Evolutionary conservation across 2,329 filamentous ascomycete species (phyloP), one percentile per base, ranked within the genome.

Genomic region (Zymoseptoria tritici): DNA sequence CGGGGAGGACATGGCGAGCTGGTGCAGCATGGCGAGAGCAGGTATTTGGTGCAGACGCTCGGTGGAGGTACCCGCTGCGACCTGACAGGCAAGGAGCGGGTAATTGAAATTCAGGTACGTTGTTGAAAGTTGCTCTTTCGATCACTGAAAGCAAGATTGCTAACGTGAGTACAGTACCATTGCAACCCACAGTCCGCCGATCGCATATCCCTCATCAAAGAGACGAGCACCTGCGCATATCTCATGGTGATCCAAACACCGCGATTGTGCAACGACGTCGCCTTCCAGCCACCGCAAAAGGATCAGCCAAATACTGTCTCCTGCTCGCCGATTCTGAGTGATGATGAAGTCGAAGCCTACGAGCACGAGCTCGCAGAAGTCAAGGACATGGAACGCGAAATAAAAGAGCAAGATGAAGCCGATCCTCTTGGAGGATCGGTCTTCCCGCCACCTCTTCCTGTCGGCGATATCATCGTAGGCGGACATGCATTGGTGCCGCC

Each of bases 211-310:
- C 91, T 90, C 85, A 95, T 97, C 75, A 96, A 96, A 74, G 92
- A 97, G 73, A 85, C 93, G 1, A 89, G 88, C 2, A 96, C 91
- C 9, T 97, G 92, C 76, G 85, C 90, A 11, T 97, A 97, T 72
- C 80, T 96, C 57, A 96, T 97, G 91, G 85, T 96, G 31, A 84
- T 97, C 63, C 89, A 96, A 72, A 96, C 92, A 0, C 90, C 91
- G 0, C 86, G 91, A 0, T 83, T 97, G 11, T 97, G 92, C 77
- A 85, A 88, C 70, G 92, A 97, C 66, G 84, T 90, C 9, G 91
- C 91, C 9, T 97, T 97, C 73, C 79, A 88, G 57, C 91, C 92
- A 0, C 90, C 91, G 0, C 85, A 88, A 67, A 87, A 90, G 62
- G 88, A 88, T 57, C 83, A 84, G 60, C 86, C 90, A 5, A 88